Base-by-base conservation (phyloP, 805 yeast genomes). In the Sugiyamaella qingdaonensis region DNA sequence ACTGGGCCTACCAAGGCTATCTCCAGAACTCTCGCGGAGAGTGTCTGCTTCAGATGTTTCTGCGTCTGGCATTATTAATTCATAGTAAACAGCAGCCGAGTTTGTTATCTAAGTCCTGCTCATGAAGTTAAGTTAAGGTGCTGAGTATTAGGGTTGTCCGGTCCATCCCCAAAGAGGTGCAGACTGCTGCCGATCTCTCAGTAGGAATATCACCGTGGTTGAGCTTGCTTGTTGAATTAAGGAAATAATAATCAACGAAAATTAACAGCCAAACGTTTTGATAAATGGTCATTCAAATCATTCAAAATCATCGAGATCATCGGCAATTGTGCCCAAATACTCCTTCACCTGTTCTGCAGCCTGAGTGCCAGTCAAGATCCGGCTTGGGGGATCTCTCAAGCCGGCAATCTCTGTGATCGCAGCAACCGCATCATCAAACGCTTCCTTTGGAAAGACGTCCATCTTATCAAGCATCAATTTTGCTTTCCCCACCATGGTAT, bases 301-400 rank as follows among this genome's bases (percentile, higher is more conserved):
- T 7, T 50, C 46, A 51, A 61, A 54, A 29, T 63, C 68, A 46
- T 67, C 70, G 44, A 67, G 50, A 19, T 67, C 71, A 32, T 66
- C 70, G 43, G 64, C 58, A 29, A 61, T 58, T 11, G 60, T 55
- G 4, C 64, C 54, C 29, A 67, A 54, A 29, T 62, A 58, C 49
- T 65, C 67, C 36, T 57, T 56, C 27, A 67, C 55, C 51, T 63
- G 65, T 24, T 56, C 63, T n/a, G 65, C 61, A 0, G 68, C 64
- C 10, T 58, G 67, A 7, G 49, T 54, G 10, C 71, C 71, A 4
- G 62, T 62, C 13, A 64, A 58, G n/a, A 67, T 52, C 7, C 67
- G 51, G 14, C 60, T 52, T 2, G 71, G 71, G 9, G 71, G 71
- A 49, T 67, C 64, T 21, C 59, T 64, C 33, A 63, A 56, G 4